Percentiles rank a stretch among this genome's conserved stretches.
phyloP scores from a whole-genome alignment of 2,329 filamentous ascomycete genomes.

The Mycosphaerelloides madeirae region DNA sequence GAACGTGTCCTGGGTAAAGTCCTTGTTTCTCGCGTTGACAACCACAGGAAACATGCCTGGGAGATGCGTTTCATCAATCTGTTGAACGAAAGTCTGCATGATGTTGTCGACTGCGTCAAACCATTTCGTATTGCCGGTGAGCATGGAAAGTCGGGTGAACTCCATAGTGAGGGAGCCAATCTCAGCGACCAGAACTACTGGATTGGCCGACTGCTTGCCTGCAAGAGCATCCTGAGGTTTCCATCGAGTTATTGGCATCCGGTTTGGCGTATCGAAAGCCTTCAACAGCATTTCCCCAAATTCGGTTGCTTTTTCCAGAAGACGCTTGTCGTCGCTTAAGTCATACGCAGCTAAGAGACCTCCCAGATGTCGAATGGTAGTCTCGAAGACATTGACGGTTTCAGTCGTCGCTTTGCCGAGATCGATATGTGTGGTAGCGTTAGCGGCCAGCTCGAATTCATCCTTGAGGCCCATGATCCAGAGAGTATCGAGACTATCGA shows the following conservation, averaged over 20 bases:
- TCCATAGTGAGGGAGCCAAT: slow-evolving; percentile 47
- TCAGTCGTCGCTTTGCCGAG: slow-evolving; percentile 37
- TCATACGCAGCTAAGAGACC: slow-evolving; percentile 36
- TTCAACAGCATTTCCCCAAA: slow-evolving; percentile 43
- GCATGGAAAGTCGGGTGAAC: slow-evolving; percentile 44
- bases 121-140: slow-evolving; percentile 43
- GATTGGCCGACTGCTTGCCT: slow-evolving; percentile 38
- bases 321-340: slow-evolving; percentile 31
- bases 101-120: slow-evolving; percentile 45
- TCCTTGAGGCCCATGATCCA: slow-evolving; percentile 46
- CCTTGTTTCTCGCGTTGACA: slow-evolving; percentile 37
- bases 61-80: slow-evolving; percentile 41
- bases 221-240: slow-evolving; percentile 36
- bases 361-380: slow-evolving; percentile 42
- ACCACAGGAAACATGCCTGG: slow-evolving; percentile 47
- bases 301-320: slow-evolving; percentile 34
- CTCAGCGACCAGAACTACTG: slow-evolving; percentile 42
- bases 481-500: slow-evolving; percentile 44
- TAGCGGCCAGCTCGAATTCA: slow-evolving; percentile 45
- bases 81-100: slow-evolving; percentile 37
- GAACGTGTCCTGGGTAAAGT: slow-evolving; percentile 39
- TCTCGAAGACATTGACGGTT: slow-evolving; percentile 47
- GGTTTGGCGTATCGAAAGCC: slow-evolving; percentile 45
- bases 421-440: slow-evolving; percentile 41
- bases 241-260: slow-evolving; percentile 46